Conservation (phyloP, 2,329 filamentous ascomycete species). For the Bipolaris bicolor region DNA sequence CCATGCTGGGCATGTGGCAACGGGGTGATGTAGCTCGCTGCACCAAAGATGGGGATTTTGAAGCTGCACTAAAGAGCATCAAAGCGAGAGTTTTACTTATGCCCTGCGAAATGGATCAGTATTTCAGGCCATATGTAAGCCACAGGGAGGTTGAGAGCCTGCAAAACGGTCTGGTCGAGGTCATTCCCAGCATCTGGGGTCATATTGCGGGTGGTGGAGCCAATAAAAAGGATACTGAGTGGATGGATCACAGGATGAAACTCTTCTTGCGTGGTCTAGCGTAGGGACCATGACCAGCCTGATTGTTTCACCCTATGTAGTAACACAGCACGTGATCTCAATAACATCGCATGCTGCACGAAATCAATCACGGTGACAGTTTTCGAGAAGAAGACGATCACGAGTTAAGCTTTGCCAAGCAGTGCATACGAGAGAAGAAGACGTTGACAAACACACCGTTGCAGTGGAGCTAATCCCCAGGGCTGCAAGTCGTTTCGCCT, state of each 20-base stretch:
- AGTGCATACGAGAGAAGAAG: neutral
- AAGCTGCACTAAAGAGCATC: conserved; percentile 45
- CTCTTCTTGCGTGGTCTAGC: conserved; percentile 11
- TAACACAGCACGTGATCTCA: neutral
- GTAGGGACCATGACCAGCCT: neutral
- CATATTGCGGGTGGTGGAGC: conserved; percentile 51
- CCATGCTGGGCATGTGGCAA: conserved; percentile 52
- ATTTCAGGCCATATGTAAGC: conserved; percentile 51
- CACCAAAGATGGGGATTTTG: conserved; percentile 32
- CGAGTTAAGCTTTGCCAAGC: neutral
- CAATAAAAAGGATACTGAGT: conserved; percentile 39
- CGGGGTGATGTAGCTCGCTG: conserved; percentile 48
- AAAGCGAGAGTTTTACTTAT: conserved; percentile 49
- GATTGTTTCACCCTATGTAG: neutral
- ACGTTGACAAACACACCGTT: neutral
- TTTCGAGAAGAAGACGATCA: neutral
- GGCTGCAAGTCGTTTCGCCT: neutral
- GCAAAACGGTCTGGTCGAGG: conserved; percentile 36
- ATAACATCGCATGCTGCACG: neutral
- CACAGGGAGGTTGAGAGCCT: conserved; percentile 47
- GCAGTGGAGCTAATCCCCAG: too few relatives aligned
- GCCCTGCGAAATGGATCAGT: conserved; percentile 50
- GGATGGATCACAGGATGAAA: conserved; percentile 28
- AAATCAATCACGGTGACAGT: neutral
- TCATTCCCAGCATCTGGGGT: conserved; percentile 51